Evolutionary conservation across 1,284 basidiomycete genomes (phyloP), one percentile per base, ranked within the genome.

Genomic region (Apiotrichum siamense): DNA sequence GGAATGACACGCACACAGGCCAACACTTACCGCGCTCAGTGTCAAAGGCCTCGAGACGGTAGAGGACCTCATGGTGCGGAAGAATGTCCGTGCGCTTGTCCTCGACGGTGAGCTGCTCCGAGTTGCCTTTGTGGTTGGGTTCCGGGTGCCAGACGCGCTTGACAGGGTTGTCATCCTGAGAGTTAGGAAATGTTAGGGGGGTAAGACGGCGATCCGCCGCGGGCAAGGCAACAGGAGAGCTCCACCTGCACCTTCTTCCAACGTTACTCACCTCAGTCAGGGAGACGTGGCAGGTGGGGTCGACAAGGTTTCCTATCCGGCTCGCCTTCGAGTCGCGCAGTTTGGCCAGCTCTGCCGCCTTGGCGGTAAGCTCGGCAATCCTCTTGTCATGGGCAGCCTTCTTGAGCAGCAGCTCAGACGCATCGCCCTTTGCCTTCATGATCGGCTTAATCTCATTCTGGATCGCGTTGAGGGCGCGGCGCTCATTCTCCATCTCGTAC

Each of bases 41-140:
- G 75, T 98, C 96, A 79, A 94, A 93, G 7, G 89, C 88, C 66
- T 97, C 92, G 31, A 98, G 77, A 43, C 92, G 83, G 53, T 92
- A 82, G 57, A 98, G 81, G 38, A 98, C 92, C 77, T 97, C 93
- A 72, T 98, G 93, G 74, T 99, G 94, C 32, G 92, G 85, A 73
- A 97, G 80, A 69, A 97, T 90, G 49, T 82, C 85, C 9, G 79
- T 76, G 13, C 65, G 61, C 75, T 78, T 83, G 68, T 83, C 83
- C 63, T 76, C 81, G 50, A 72, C 78, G 64, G 75, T 77, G 58
- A 75, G 57, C 37, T 65, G 64, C 50, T 57, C 60, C 44, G 65
- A 69, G 63, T 73, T 73, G 55, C 76, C 75, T 65, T 79, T 79
- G 65, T 78, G 76, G 57, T 84, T 81, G 40, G 86, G 83, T 49